Percentiles rank a stretch among this genome's conserved stretches.
Evolutionary conservation across 2,329 filamentous ascomycete species (phyloP).

Genomic region (Cercospora janseana): DNA sequence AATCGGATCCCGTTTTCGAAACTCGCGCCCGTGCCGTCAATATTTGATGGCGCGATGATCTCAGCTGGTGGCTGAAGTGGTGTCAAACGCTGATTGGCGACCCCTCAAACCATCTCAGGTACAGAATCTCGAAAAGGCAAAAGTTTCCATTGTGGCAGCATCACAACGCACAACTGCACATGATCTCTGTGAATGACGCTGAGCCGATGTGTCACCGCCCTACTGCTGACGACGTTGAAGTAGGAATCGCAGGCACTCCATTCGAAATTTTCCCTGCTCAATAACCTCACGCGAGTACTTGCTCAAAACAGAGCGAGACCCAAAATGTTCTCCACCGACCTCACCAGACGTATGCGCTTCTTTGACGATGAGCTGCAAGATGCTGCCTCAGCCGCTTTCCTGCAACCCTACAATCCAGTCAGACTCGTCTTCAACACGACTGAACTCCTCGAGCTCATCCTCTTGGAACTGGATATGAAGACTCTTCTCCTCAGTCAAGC

Average conservation of each 20-base stretch:
- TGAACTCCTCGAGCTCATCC: constrained; percentile 18
- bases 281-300: background rate
- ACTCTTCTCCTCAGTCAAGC: constrained; percentile 13
- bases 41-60: background rate
- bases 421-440: constrained; percentile 15
- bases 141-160: constrained; percentile 7
- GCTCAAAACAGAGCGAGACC: background rate
- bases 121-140: constrained; percentile 2
- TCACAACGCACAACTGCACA: background rate
- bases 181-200: constrained; percentile 10
- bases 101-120: constrained; percentile 1
- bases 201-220: constrained; percentile 11
- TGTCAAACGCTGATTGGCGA: constrained; percentile 3
- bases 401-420: constrained; percentile 12
- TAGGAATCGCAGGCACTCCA: background rate
- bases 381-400: background rate
- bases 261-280: background rate
- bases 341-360: constrained; percentile 8
- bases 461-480: constrained; percentile 15
- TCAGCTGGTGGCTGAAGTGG: background rate
- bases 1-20: no score
- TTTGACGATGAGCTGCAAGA: background rate
- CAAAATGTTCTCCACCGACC: constrained; percentile 8
- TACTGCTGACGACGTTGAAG: background rate
- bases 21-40: background rate